phyloP scores from a whole-genome alignment of 2,329 filamentous ascomycete genomes.

The Arachnopeziza araneosa region DNA sequence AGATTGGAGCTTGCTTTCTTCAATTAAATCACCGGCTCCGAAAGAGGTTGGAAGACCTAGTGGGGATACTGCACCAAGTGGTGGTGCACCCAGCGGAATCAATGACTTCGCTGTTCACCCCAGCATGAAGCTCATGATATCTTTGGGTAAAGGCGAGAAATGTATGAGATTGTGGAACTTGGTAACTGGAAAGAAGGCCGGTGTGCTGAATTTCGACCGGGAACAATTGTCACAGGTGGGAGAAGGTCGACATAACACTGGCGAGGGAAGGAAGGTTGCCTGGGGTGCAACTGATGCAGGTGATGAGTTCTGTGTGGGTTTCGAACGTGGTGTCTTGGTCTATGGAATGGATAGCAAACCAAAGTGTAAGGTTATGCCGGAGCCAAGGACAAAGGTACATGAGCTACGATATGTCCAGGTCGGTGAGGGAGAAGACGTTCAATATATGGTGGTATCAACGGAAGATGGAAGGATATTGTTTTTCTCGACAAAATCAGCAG shows the following conservation, averaged over 20 bases:
- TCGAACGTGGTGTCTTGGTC: constrained; percentile 77
- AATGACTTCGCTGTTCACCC: constrained; percentile 96
- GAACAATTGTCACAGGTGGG: constrained; percentile 69
- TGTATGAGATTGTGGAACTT: constrained; percentile 95
- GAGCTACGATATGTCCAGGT: constrained; percentile 66
- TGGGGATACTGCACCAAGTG: constrained; percentile 81
- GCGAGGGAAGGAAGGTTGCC: constrained; percentile 75
- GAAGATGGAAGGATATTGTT: constrained; percentile 87
- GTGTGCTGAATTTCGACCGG: constrained; percentile 78
- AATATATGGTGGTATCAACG: constrained; percentile 72
- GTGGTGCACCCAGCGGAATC: constrained; percentile 77
- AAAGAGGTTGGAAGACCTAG: constrained; percentile 75
- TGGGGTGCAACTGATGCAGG: constrained; percentile 71
- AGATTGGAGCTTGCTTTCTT: constrained; percentile 84
- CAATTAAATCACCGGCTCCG: constrained; percentile 82
- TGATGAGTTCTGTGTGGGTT: constrained; percentile 83
- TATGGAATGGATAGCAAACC: constrained; percentile 86
- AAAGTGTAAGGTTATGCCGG: constrained; percentile 65
- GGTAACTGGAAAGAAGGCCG: constrained; percentile 92
- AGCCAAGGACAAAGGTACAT: constrained; percentile 72
- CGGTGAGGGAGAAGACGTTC: constrained; percentile 40
- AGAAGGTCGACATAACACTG: constrained; percentile 69
- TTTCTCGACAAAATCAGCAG: constrained; percentile 60
- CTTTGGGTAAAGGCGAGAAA: constrained; percentile 80
- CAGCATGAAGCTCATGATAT: constrained; percentile 94